phyloP scores from a whole-genome alignment of 495 filamentous ascomycete species.

The Neurospora sublineolata region DNA sequence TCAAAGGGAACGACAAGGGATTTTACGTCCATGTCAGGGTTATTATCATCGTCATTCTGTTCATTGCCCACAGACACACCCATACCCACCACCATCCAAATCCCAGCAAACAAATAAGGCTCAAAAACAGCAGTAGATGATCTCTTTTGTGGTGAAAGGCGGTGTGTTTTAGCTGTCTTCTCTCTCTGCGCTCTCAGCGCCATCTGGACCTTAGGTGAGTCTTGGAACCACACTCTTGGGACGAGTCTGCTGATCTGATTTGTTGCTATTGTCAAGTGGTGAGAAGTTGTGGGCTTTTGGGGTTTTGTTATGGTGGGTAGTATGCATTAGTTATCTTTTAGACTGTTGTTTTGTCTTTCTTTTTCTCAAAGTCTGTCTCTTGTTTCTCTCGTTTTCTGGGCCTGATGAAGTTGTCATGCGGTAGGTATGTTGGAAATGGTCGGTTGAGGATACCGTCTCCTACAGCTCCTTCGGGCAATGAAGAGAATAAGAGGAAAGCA shows the following conservation, averaged over 20 bases:
- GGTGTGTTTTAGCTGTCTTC: not conserved
- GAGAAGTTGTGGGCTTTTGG: not conserved
- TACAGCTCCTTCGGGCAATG: not conserved
- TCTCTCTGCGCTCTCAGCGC: not conserved
- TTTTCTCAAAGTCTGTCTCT: not conserved
- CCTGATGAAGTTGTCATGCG: not conserved
- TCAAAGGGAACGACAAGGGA: not conserved
- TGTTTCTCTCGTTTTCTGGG: not conserved
- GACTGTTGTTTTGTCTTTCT: not conserved
- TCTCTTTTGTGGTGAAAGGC: not conserved
- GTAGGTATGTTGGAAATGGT: not conserved
- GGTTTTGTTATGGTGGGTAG: not conserved
- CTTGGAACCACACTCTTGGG: not conserved
- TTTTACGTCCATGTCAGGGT: not conserved
- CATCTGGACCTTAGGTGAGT: not conserved
- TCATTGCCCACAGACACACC: not conserved
- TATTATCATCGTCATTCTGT: not conserved
- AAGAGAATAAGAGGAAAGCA: not conserved
- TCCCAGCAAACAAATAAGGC: not conserved
- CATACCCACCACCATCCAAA: not conserved
- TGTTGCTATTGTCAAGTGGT: not conserved
- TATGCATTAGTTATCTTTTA: not conserved
- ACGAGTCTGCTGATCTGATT: not conserved
- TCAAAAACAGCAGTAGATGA: not conserved
- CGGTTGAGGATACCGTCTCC: not conserved